phyloP scores from a whole-genome alignment of 805 yeast species.

The Kluyveromyces nonfermentans region DNA sequence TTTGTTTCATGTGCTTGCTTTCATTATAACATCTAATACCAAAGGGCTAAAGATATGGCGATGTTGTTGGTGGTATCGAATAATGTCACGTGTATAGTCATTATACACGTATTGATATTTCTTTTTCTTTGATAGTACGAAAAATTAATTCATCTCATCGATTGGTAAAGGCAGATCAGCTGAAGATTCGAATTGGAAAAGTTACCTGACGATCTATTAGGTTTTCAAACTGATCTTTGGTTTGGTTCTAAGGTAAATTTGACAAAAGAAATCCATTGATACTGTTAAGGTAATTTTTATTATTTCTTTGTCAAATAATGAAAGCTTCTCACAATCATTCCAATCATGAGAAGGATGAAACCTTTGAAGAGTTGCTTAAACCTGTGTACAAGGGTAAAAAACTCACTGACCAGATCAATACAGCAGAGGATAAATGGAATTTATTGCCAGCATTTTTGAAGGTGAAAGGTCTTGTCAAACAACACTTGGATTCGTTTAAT shows the following conservation, averaged over 20 bases:
- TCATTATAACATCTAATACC: no score
- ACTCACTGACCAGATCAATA: constrained; percentile 76
- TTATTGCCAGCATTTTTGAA: constrained; percentile 89
- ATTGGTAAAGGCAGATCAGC: background rate
- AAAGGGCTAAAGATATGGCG: background rate
- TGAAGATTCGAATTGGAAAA: background rate
- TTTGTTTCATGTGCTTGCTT: background rate
- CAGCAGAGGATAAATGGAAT: constrained; percentile 96
- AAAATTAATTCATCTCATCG: background rate
- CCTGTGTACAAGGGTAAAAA: constrained; percentile 81
- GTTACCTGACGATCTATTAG: background rate
- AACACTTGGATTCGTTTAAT: constrained; percentile 96
- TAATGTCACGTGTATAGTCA: background rate
- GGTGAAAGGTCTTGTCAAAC: constrained; percentile 93
- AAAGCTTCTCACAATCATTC: constrained; percentile 9
- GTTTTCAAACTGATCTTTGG: background rate
- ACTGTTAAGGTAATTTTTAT: background rate
- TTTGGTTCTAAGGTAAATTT: background rate
- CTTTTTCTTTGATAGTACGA: background rate
- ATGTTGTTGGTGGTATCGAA: no score
- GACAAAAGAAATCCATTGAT: background rate
- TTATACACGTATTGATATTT: background rate
- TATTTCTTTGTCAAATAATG: background rate
- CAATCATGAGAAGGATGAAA: constrained; percentile 37
- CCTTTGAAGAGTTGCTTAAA: constrained; percentile 67